Evolutionary conservation across 2,329 filamentous ascomycete genomes (phyloP).

Genomic region (Hypoxylon sp.): DNA sequence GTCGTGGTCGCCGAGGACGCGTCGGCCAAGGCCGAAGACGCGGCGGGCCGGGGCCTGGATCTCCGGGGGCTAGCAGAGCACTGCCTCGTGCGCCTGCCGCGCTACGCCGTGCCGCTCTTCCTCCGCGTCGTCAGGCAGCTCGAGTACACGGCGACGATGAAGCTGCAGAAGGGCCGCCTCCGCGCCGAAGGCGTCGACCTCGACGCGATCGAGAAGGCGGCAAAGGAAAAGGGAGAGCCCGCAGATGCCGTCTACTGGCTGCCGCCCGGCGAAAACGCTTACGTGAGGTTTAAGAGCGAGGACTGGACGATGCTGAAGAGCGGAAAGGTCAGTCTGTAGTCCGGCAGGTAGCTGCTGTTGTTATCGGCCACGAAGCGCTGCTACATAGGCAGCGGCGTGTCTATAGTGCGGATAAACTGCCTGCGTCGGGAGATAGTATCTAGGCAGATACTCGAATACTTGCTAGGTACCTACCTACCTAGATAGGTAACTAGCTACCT

Average conservation of each 20-base stretch:
- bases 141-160: constrained; percentile 55
- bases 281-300: constrained; percentile 49
- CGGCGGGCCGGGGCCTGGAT: constrained; percentile 42
- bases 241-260: constrained; percentile 51
- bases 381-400: no score
- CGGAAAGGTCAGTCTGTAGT: constrained; percentile 34
- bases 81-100: constrained; percentile 49
- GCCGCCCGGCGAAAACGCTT: constrained; percentile 43
- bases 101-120: constrained; percentile 56
- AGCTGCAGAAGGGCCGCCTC: constrained; percentile 53
- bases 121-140: constrained; percentile 49
- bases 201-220: constrained; percentile 45
- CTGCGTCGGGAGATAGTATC: no score
- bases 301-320: constrained; percentile 47
- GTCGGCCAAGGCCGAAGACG: constrained; percentile 31
- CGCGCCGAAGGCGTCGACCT: constrained; percentile 53
- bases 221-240: constrained; percentile 44
- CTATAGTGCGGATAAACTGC: no score
- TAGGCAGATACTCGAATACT: no score
- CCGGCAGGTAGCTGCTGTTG: no score
- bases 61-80: constrained; percentile 48
- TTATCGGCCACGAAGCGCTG: not conserved
- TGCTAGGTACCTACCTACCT: not conserved
- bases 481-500: no score
- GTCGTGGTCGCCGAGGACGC: constrained; percentile 48